Conservation (phyloP, 192 early-diverging fungal genomes). For the Geosiphon pyriformis region DNA sequence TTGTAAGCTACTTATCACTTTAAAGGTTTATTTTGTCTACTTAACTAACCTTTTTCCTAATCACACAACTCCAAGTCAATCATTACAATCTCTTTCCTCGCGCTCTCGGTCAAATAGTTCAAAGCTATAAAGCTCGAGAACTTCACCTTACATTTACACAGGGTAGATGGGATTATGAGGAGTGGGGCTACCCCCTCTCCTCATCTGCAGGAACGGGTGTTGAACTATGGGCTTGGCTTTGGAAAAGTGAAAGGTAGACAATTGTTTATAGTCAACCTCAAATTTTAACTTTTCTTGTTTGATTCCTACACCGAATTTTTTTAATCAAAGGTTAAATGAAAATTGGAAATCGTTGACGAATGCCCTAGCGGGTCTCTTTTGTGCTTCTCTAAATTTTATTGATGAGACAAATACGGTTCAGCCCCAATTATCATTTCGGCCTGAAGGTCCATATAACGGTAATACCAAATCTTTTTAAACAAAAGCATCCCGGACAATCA, state of each 20-base stretch:
- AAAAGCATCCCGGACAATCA: conserved; percentile 7
- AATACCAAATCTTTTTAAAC: conserved; percentile 10
- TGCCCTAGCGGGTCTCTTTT: conserved; percentile 89
- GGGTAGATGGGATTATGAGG: conserved; percentile 77
- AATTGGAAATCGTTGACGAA: conserved; percentile 87
- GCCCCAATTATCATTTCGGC: conserved; percentile 48
- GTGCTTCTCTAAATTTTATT: conserved; percentile 94
- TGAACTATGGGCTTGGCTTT: conserved; percentile 60
- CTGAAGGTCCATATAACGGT: conserved; percentile 39
- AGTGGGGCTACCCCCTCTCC: conserved; percentile 64
- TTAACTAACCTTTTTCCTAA: no score
- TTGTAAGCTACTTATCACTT: conserved; percentile 19
- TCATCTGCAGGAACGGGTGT: conserved; percentile 70
- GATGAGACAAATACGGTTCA: conserved; percentile 68
- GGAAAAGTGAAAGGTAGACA: conserved; percentile 42
- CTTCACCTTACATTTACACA: conserved; percentile 87
- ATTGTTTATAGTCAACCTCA: conserved; percentile 16
- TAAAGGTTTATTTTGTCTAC: background rate
- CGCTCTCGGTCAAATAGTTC: conserved; percentile 76
- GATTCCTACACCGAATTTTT: no score
- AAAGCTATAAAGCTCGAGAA: conserved; percentile 67
- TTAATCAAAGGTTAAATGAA: conserved; percentile 61
- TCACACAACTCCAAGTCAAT: conserved; percentile 37
- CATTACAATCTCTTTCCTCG: conserved; percentile 83
- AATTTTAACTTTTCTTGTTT: background rate